Base-by-base conservation (phyloP, 306 rosid genomes). In the Inga leiocalycina region DNA sequence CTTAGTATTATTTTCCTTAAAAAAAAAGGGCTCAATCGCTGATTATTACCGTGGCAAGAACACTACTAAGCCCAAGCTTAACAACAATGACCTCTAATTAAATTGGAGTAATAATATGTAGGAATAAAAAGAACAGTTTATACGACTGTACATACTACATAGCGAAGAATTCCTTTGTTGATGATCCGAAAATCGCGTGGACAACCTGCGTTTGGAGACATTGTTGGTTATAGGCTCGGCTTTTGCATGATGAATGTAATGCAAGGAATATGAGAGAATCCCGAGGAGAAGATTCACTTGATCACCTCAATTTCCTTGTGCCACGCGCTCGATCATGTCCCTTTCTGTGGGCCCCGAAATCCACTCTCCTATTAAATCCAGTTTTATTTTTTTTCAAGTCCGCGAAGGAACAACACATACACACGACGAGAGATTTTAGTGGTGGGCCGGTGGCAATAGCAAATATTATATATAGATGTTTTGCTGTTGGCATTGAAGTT, bases 301-400 rank as follows among this genome's bases (percentile, higher is more conserved):
- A 51, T 19, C 67, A 30, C 68, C 68, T 45, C 39, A 13, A 14
- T 43, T 77, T 78, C 62, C 30, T 30, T 64, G 59, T 54, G 65
- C 83, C 81, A 83, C 89, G 86, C 84, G 86, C 86, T 80, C 74
- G 70, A 69, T 74, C 72, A 41, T 67, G 84, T 79, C 80, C 34
- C 34, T 24, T 64, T 76, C 52, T 4, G 82, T 80, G 89, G 91
- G 89, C 73, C 85, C 89, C 71, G 3, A 8, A 44, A 3, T 62
- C 89, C 93, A 88, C 89, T 70, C 59, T 51, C 49, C 45, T 80
- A 71, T 86, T 17, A 83, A 86, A 5, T 83, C 44, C 43, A 80
- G 11, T 86, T 15, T 65, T 84, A 54, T 71, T 71, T 74, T 30
- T 77, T 71, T 76, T 83, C 44, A 45, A 52, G 46, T 83, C 89